These are phyloP conservation scores for Auriscalpium orientale DNA, from an alignment of 768 basidiomycete genomes.

Conservation along the genomic window DNA sequence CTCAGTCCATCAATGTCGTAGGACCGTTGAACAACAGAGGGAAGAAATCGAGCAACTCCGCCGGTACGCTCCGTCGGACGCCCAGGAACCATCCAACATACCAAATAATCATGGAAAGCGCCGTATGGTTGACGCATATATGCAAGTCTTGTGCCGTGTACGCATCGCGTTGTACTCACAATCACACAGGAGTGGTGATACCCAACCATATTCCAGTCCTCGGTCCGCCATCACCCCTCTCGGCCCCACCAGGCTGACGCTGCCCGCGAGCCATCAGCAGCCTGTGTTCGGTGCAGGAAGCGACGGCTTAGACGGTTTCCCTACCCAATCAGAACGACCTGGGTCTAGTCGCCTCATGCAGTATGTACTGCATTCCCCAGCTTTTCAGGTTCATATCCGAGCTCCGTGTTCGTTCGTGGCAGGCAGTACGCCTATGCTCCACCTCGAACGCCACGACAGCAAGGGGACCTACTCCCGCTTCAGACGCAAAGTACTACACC, in stretches of 20 bases:
- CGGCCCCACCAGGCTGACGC: conserved; percentile 59
- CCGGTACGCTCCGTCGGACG: conserved; percentile 23
- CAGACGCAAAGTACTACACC: no score
- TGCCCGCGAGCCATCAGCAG: conserved; percentile 52
- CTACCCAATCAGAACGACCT: conserved; percentile 29
- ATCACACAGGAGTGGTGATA: not conserved
- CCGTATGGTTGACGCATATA: conserved; percentile 36
- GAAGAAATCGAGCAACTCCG: conserved; percentile 44
- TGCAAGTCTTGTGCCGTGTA: conserved; percentile 26
- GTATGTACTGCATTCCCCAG: conserved; percentile 26
- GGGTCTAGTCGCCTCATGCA: conserved; percentile 43
- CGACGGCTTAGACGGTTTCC: not conserved
- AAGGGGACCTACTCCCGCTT: conserved; percentile 16
- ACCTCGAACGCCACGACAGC: conserved; percentile 34
- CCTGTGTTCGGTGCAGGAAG: conserved; percentile 29
- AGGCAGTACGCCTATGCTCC: conserved; percentile 67
- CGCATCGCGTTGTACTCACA: not conserved
- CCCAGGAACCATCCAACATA: conserved; percentile 28
- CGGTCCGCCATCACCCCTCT: conserved; percentile 46
- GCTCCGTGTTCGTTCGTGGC: not conserved
- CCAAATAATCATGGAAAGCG: conserved; percentile 62
- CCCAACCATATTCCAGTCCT: conserved; percentile 43
- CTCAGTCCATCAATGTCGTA: conserved; percentile 21
- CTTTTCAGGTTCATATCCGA: not conserved
- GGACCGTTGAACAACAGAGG: conserved; percentile 41